phyloP scores from a whole-genome alignment of 2,329 filamentous ascomycete species.

The Ceratocystis eucalypticola region DNA sequence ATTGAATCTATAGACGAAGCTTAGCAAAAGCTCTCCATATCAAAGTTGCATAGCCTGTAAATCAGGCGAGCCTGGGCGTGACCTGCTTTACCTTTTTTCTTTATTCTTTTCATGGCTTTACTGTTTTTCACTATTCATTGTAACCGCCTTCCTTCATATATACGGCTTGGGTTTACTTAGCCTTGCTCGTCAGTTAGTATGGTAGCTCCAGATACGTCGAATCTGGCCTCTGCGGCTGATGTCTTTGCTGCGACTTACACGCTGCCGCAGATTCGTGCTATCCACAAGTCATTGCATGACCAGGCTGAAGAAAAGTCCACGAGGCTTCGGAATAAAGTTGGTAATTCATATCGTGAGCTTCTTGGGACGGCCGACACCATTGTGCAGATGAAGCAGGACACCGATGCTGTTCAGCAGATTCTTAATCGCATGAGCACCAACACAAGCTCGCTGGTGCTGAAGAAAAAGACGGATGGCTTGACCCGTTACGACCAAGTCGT shows the following conservation, averaged over 20 bases:
- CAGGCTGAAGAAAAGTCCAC: conserved; percentile 49
- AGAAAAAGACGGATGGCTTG: conserved; percentile 49
- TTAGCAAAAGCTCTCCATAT: neutral
- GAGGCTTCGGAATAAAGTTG: conserved; percentile 50
- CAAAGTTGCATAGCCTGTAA: neutral
- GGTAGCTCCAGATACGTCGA: conserved; percentile 19
- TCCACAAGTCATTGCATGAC: conserved; percentile 46
- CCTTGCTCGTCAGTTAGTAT: neutral
- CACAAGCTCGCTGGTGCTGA: conserved; percentile 61
- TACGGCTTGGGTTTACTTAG: neutral
- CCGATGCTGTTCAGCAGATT: conserved; percentile 57
- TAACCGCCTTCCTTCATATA: neutral
- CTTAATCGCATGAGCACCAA: conserved; percentile 59
- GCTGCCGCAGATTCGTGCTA: conserved; percentile 48
- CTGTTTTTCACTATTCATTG: neutral
- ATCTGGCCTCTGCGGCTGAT: conserved; percentile 37
- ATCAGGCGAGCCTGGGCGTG: neutral
- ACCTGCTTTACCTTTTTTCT: neutral
- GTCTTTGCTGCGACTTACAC: conserved; percentile 44
- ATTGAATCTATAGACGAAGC: neutral
- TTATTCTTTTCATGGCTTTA: too few relatives aligned
- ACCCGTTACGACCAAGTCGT: conserved; percentile 31
- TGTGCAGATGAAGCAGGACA: conserved; percentile 71
- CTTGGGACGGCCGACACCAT: conserved; percentile 90
- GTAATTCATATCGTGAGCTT: conserved; percentile 68